Evolutionary conservation across 2,329 filamentous ascomycete genomes (phyloP).

Genomic region (Myriosclerotinia scirpicola): DNA sequence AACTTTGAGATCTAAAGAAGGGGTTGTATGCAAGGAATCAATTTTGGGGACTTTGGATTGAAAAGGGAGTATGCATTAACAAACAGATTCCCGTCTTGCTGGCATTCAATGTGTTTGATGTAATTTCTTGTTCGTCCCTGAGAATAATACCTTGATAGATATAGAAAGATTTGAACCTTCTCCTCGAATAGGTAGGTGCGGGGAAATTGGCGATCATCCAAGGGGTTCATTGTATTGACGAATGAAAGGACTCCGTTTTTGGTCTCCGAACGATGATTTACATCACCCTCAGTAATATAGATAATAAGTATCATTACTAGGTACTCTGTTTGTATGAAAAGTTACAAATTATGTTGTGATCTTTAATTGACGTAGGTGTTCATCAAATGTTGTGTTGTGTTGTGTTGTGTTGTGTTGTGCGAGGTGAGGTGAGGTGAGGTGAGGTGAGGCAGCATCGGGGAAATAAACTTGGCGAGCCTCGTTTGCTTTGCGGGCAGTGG

Average conservation of each 20-base stretch:
- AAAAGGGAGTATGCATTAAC: too few species aligned
- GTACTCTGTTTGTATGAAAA: not conserved
- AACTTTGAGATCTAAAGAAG: not conserved
- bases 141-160: not conserved
- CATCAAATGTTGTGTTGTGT: constrained; percentile 9
- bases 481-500: constrained; percentile 6
- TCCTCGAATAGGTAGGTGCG: constrained; percentile 2
- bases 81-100: not conserved
- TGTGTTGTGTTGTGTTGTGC: constrained; percentile 5
- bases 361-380: not conserved
- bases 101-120: not conserved
- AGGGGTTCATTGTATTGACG: not conserved
- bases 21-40: not conserved
- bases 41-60: not conserved
- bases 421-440: not conserved
- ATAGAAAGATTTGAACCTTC: not conserved
- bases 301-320: not conserved
- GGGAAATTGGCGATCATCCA: constrained; percentile 17
- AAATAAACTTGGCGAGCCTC: constrained; percentile 16
- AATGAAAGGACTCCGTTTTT: not conserved
- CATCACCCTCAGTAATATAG: too few species aligned
- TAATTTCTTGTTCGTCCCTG: not conserved
- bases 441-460: not conserved
- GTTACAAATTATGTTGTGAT: not conserved
- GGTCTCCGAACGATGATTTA: too few species aligned